Evolutionary conservation across 2,329 filamentous ascomycete genomes (phyloP).

Genomic region (Aspergillus novoparasiticus): DNA sequence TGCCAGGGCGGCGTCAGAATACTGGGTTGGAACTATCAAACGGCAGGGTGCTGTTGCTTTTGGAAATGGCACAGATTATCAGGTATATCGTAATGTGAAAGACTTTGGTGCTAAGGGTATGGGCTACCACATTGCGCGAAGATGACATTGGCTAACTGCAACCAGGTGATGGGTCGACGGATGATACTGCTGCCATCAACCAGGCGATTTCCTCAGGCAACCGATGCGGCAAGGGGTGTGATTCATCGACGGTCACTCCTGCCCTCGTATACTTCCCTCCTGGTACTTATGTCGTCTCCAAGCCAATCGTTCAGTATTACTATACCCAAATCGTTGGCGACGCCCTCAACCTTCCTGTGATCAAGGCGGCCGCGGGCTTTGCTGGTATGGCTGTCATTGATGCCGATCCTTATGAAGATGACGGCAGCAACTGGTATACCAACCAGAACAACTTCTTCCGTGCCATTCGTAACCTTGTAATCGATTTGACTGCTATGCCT

Average conservation of each 20-base stretch:
- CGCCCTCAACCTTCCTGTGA: conserved; percentile 67
- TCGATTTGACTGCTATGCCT: conserved; percentile 71
- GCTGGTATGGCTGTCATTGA: conserved; percentile 87
- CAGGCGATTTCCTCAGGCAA: conserved; percentile 73
- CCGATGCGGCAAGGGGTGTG: conserved; percentile 79
- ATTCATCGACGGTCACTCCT: conserved; percentile 80
- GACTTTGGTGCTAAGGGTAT: conserved; percentile 74
- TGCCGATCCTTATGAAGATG: conserved; percentile 75
- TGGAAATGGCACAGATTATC: conserved; percentile 59
- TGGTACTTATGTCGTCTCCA: conserved; percentile 80
- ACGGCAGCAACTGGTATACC: conserved; percentile 72
- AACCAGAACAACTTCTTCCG: conserved; percentile 86
- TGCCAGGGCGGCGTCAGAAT: conserved; percentile 48
- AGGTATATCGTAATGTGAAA: conserved; percentile 75
- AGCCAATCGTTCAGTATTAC: conserved; percentile 81
- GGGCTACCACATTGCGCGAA: conserved; percentile 32
- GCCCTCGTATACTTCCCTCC: conserved; percentile 90
- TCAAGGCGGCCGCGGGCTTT: conserved; percentile 75
- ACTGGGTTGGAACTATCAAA: conserved; percentile 72
- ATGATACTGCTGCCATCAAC: conserved; percentile 91
- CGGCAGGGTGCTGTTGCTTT: conserved; percentile 72
- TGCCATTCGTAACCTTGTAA: conserved; percentile 77
- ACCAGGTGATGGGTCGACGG: conserved; percentile 65
- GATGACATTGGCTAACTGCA: conserved; percentile 25
- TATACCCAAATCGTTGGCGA: conserved; percentile 94